Base-by-base conservation (phyloP, 1,284 basidiomycete genomes). In the Agaricales sp. region DNA sequence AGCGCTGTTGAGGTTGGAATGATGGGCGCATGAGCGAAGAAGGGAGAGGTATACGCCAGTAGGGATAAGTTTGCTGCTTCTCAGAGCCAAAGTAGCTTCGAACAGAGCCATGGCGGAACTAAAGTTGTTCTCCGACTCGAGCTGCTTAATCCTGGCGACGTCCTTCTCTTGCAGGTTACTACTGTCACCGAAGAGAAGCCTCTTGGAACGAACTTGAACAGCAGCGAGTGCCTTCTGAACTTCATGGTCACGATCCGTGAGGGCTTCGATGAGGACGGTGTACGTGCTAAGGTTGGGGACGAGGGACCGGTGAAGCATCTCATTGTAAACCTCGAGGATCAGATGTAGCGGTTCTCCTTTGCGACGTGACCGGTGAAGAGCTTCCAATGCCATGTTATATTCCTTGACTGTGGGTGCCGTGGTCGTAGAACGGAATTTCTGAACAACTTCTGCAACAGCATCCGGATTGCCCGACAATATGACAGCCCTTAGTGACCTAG, bases 181-280 rank as follows among this genome's bases (percentile, higher is more conserved):
- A 18, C 56, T 48, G 2, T 63, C 58, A 13, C 62, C 52, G 11
- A 55, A 50, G 2, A 59, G 46, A 8, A 11, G 64, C 24, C 67
- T 65, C 43, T 68, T 70, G 20, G 69, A 59, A 30, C 75, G 69
- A 21, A 59, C 59, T 41, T 80, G 68, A 44, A 81, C 59, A 2
- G 62, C 53, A 16, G 64, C 55, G 20, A 82, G 70, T 0, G 74
- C 69, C 14, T 63, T 62, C 35, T 73, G 65, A 2, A 90, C 73
- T 58, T 94, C 89, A 6, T 67, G 61, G 57, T 95, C 91, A 35
- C 92, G 82, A 22, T 74, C 67, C 19, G 80, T 79, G 51, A 96
- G 75, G 0, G 80, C 82, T 1, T 66, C 61, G 53, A 96, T 81
- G 47, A 94, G 71, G 26, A 68, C 66, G n/a, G 71, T 62, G 60